Evolutionary conservation across 495 filamentous ascomycete genomes (phyloP).

Genomic region (Massariosphaeria phaeospora): DNA sequence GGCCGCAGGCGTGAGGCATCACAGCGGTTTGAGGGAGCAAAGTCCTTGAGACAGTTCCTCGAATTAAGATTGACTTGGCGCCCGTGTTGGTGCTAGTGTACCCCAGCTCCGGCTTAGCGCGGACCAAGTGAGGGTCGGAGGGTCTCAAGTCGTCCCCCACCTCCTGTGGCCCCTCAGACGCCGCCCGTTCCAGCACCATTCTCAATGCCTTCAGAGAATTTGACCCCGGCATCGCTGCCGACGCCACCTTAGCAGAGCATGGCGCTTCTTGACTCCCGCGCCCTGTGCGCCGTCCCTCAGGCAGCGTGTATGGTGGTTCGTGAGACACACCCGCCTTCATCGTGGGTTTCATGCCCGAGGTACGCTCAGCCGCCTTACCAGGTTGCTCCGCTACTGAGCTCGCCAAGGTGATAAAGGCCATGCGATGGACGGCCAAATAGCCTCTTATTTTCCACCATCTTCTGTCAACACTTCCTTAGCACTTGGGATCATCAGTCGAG

Average conservation of each 20-base stretch:
- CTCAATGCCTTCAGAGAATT: slow-evolving; percentile 29
- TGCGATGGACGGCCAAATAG: slow-evolving; percentile 21
- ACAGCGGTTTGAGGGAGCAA: slow-evolving; percentile 20
- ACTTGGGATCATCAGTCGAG: slow-evolving; percentile 22
- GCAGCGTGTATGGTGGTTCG: slow-evolving; percentile 11
- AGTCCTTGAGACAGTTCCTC: slow-evolving; percentile 18
- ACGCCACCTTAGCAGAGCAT: slow-evolving; percentile 14
- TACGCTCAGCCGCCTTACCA: slow-evolving; percentile 24
- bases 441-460: slow-evolving; percentile 26
- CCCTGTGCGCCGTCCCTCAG: slow-evolving; percentile 15
- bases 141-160: slow-evolving; percentile 25
- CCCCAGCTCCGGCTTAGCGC: slow-evolving; percentile 8
- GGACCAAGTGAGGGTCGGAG: slow-evolving; percentile 1
- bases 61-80: slow-evolving; percentile 26
- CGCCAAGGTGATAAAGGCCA: slow-evolving; percentile 31
- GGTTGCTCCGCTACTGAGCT: not conserved
- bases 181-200: slow-evolving; percentile 25
- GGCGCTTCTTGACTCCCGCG: slow-evolving; percentile 22
- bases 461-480: slow-evolving; percentile 24
- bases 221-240: slow-evolving; percentile 7
- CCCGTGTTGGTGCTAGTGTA: not conserved
- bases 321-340: slow-evolving; percentile 34
- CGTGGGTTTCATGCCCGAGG: slow-evolving; percentile 32
- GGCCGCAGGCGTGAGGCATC: slow-evolving; percentile 23
- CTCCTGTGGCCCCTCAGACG: slow-evolving; percentile 23